Percentiles rank a stretch among this genome's conserved stretches.
phyloP scores from a whole-genome alignment of 257 asterid species.

The Penstemon barbatus region DNA sequence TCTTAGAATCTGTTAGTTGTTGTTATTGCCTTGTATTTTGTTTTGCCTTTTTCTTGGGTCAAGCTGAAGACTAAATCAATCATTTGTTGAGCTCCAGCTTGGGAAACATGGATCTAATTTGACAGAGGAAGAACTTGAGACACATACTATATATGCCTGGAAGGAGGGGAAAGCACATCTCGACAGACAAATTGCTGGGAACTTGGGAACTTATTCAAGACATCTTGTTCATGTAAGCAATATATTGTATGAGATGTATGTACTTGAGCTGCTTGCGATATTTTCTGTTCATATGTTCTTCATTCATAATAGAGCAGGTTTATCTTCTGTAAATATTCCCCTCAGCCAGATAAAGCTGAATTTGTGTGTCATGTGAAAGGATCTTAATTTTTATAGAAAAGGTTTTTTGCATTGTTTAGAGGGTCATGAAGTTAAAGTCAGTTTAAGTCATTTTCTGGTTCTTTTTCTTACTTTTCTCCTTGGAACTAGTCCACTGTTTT shows the following conservation, averaged over 20 bases:
- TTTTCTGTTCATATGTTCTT: neutral
- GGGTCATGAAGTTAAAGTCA: neutral
- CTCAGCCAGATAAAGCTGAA: too few relatives aligned
- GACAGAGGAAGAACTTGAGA: constrained; percentile 81
- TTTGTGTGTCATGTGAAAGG: too few relatives aligned
- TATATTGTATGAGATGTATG: constrained; percentile 17
- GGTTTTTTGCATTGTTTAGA: neutral
- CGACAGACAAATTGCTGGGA: constrained; percentile 47
- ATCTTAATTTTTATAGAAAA: neutral
- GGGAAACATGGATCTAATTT: constrained; percentile 70
- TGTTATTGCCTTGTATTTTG: constrained; percentile 6
- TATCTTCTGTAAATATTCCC: too few relatives aligned
- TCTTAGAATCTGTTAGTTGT: constrained; percentile 13
- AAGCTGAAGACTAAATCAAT: constrained; percentile 11
- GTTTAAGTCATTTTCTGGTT: neutral
- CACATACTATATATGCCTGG: constrained; percentile 77
- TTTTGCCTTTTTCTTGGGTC: neutral
- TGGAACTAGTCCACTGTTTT: neutral
- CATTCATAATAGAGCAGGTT: too few relatives aligned
- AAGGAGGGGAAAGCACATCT: constrained; percentile 59
- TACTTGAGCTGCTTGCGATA: neutral
- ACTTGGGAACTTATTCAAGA: constrained; percentile 39
- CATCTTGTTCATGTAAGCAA: constrained; percentile 53
- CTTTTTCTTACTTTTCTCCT: neutral
- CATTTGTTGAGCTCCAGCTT: constrained; percentile 47